Percentiles rank a stretch among this genome's conserved stretches.
These are phyloP conservation scores for Lyophyllum decastes DNA, from an alignment of 768 basidiomycete genomes.

Conservation along the genomic window DNA sequence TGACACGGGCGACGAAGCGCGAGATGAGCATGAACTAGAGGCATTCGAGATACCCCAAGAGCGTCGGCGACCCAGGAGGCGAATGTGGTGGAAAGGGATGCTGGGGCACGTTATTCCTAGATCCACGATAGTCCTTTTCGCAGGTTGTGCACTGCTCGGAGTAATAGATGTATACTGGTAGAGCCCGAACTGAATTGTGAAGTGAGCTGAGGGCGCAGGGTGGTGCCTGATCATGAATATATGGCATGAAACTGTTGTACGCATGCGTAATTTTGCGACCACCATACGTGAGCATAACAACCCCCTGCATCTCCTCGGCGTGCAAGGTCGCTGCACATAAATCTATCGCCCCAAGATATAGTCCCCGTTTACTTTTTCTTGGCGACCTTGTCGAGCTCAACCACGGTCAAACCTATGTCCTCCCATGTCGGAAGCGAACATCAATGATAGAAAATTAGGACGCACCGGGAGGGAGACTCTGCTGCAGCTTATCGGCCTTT, in stretches of 20 bases:
- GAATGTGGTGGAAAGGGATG: constrained; percentile 21
- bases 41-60: constrained; percentile 23
- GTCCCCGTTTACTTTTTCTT: constrained; percentile 69
- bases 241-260: constrained; percentile 28
- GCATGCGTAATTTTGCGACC: constrained; percentile 33
- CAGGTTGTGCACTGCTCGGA: constrained; percentile 19
- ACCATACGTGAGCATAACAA: constrained; percentile 24
- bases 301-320: constrained; percentile 13
- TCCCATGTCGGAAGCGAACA: background rate
- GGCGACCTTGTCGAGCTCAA: constrained; percentile 67
- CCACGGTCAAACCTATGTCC: constrained; percentile 61
- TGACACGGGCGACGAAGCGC: background rate
- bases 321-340: constrained; percentile 21
- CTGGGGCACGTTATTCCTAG: constrained; percentile 17
- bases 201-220: background rate
- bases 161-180: constrained; percentile 12
- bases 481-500: constrained; percentile 97
- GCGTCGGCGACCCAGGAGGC: constrained; percentile 8
- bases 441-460: constrained; percentile 33
- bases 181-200: background rate
- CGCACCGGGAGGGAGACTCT: constrained; percentile 92
- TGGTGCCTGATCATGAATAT: constrained; percentile 13
- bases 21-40: constrained; percentile 34
- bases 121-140: constrained; percentile 22
- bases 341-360: constrained; percentile 21